Conservation (phyloP, 352 stramenopile genomes). For the Albugo laibachii region DNA sequence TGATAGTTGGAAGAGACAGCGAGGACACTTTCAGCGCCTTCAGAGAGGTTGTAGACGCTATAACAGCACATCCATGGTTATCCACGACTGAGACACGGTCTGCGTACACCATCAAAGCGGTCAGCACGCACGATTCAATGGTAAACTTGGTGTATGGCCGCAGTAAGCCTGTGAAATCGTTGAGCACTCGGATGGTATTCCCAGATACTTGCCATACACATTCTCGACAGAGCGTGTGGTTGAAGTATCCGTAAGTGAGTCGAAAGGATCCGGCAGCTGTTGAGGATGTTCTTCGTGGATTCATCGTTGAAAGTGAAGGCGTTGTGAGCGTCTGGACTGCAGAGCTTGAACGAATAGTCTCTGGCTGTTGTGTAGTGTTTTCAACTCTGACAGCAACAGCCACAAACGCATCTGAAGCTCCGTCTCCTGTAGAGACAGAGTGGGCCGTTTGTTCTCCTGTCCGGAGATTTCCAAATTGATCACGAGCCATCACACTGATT, state of each 20-base stretch:
- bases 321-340: constrained; percentile 61
- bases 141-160: constrained; percentile 31
- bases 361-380: neutral
- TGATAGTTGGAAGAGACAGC: constrained; percentile 2
- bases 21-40: neutral
- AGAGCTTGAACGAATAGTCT: constrained; percentile 73
- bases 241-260: constrained; percentile 48
- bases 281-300: too few species aligned
- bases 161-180: constrained; percentile 41
- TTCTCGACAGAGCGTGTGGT: constrained; percentile 21
- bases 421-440: constrained; percentile 52
- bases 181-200: constrained; percentile 32
- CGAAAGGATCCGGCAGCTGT: constrained; percentile 27
- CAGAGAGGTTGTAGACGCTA: constrained; percentile 7
- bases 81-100: constrained; percentile 23
- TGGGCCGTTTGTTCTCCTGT: constrained; percentile 42
- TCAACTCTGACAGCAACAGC: constrained; percentile 46
- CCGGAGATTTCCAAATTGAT: constrained; percentile 88
- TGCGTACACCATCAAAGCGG: constrained; percentile 16
- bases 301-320: constrained; percentile 5
- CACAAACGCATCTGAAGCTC: constrained; percentile 83
- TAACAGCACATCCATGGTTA: constrained; percentile 35
- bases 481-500: constrained; percentile 76
- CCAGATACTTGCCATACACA: constrained; percentile 28
- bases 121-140: constrained; percentile 57